Evolutionary conservation across 2,329 filamentous ascomycete genomes (phyloP).

Genomic region (Rhynchosporium graminicola): DNA sequence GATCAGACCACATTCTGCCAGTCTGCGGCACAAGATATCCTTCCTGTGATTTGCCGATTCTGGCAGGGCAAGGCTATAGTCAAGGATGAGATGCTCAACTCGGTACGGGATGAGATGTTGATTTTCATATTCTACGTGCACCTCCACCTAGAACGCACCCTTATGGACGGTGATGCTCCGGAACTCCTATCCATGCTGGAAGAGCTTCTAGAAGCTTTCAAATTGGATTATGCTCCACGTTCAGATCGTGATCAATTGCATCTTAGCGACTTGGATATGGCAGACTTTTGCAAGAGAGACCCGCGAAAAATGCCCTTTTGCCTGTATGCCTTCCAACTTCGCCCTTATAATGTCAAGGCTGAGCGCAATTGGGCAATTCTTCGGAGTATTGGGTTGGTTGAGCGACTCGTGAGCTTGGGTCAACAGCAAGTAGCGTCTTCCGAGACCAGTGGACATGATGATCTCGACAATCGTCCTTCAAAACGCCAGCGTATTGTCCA

Average conservation of each 20-base stretch:
- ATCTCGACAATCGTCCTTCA: constrained; percentile 30
- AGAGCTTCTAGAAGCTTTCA: constrained; percentile 70
- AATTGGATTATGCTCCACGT: constrained; percentile 74
- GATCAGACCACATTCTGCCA: constrained; percentile 68
- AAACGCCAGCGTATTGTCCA: constrained; percentile 38
- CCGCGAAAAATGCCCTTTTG: constrained; percentile 44
- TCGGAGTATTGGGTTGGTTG: constrained; percentile 59
- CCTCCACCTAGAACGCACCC: constrained; percentile 61
- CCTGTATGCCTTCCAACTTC: constrained; percentile 54
- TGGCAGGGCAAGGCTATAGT: constrained; percentile 73
- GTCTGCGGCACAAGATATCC: constrained; percentile 55
- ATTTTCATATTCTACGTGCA: constrained; percentile 68
- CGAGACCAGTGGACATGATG: constrained; percentile 18
- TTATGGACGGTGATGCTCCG: constrained; percentile 44
- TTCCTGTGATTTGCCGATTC: constrained; percentile 72
- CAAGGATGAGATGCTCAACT: constrained; percentile 56
- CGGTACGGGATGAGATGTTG: constrained; percentile 75
- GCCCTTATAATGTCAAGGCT: constrained; percentile 53
- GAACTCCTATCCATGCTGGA: constrained; percentile 52
- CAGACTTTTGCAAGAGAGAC: constrained; percentile 40
- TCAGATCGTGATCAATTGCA: constrained; percentile 72
- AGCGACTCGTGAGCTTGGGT: constrained; percentile 41
- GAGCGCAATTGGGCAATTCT: constrained; percentile 63
- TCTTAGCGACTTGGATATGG: constrained; percentile 67
- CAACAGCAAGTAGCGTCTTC: constrained; percentile 17